A percentile compares a stretch with the other conserved stretches of the same genome.
Evolutionary conservation across 2,329 filamentous ascomycete species (phyloP).

Genomic region (Alternaria tenuissima): DNA sequence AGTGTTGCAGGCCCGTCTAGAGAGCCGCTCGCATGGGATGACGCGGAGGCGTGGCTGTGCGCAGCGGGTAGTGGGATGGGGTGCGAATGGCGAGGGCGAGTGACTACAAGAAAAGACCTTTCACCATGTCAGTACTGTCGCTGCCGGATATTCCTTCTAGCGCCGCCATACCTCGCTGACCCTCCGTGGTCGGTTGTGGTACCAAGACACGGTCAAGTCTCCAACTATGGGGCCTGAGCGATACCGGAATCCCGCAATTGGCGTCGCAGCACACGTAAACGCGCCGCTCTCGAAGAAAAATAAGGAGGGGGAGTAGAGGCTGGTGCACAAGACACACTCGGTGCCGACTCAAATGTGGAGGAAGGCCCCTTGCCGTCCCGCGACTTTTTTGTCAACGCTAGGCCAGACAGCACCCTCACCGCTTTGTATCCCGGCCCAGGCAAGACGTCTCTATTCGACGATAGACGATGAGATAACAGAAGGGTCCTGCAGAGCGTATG

Average conservation of each 20-base stretch:
- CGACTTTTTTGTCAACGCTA: slow-evolving; percentile 32
- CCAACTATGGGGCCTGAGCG: neutral
- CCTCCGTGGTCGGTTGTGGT: neutral
- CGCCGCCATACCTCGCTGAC: neutral
- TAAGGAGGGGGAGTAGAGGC: slow-evolving; percentile 5
- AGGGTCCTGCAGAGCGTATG: slow-evolving; percentile 12
- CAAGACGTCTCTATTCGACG: slow-evolving; percentile 8
- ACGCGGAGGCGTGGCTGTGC: slow-evolving; percentile 34
- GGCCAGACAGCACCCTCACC: slow-evolving; percentile 20
- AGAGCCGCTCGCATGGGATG: slow-evolving; percentile 30
- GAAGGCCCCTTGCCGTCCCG: slow-evolving; percentile 22
- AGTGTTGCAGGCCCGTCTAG: slow-evolving; percentile 26
- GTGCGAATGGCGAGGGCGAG: neutral
- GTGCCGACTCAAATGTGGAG: slow-evolving; percentile 17
- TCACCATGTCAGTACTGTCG: slow-evolving; percentile 4
- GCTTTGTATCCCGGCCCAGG: slow-evolving; percentile 16
- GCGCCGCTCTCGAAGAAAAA: neutral
- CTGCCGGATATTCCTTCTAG: neutral
- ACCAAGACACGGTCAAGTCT: neutral
- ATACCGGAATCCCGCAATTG: slow-evolving; percentile 20
- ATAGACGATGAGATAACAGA: slow-evolving; percentile 4
- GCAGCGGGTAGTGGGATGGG: neutral
- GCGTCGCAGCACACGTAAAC: slow-evolving; percentile 15
- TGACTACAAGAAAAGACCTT: neutral
- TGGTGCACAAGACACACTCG: slow-evolving; percentile 11